Percentiles rank a stretch among this genome's conserved stretches.
phyloP scores from a whole-genome alignment of 305 asterid species.

The Fraxinus sp. region DNA sequence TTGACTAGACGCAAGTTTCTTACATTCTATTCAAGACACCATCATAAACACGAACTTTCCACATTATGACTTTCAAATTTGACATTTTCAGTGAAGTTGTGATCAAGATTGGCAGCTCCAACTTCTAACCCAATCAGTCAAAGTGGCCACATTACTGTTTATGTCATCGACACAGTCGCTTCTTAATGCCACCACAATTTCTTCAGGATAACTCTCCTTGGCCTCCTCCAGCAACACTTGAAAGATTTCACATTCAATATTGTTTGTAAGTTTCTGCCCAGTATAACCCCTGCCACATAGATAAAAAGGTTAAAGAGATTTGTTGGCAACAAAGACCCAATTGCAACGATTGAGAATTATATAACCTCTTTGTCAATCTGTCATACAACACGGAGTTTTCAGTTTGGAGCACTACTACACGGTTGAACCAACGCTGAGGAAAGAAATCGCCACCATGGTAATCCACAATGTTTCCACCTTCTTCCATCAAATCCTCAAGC shows the following conservation, averaged over 20 bases:
- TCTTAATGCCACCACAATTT: conserved; percentile 57
- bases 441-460: conserved; percentile 94
- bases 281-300: conserved; percentile 60
- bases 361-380: conserved; percentile 66
- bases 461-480: conserved; percentile 93
- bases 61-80: background rate
- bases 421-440: conserved; percentile 93
- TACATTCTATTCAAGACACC: background rate
- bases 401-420: conserved; percentile 78
- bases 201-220: conserved; percentile 70
- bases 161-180: conserved; percentile 69
- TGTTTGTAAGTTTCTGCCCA: conserved; percentile 71
- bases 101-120: conserved; percentile 46
- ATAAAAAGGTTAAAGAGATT: background rate
- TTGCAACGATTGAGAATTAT: background rate
- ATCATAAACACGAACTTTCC: background rate
- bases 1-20: background rate
- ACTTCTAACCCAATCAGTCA: conserved; percentile 60
- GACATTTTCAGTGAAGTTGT: background rate
- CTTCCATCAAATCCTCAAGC: conserved; percentile 89
- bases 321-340: background rate
- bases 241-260: conserved; percentile 81
- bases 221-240: conserved; percentile 84
- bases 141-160: conserved; percentile 42
- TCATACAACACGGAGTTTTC: conserved; percentile 71